Conservation (phyloP, 2,329 filamentous ascomycete species). For the Hypoxylon sp. region DNA sequence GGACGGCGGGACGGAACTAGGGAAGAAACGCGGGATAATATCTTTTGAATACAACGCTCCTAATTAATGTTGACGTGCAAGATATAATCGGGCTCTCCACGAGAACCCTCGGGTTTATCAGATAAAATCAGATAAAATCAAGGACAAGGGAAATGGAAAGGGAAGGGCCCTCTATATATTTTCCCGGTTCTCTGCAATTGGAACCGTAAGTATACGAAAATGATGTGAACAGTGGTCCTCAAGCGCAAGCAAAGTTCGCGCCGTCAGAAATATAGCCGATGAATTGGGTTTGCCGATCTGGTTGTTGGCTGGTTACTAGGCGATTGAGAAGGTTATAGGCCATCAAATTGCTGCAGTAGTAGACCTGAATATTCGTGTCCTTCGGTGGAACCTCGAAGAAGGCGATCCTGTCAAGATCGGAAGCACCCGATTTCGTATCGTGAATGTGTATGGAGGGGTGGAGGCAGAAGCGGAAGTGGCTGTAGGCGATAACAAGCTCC, state of each 20-base stretch:
- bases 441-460: slow-evolving; percentile 12
- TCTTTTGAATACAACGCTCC: slow-evolving; percentile 30
- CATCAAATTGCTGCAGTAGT: slow-evolving; percentile 23
- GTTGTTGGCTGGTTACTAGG: slow-evolving; percentile 15
- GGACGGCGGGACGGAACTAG: slow-evolving; percentile 3
- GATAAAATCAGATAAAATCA: slow-evolving; percentile 4
- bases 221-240: slow-evolving; percentile 28
- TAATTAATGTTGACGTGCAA: slow-evolving; percentile 23
- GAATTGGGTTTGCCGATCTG: slow-evolving; percentile 37
- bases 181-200: slow-evolving; percentile 27
- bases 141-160: slow-evolving; percentile 2
- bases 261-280: slow-evolving; percentile 38
- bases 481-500: slow-evolving; percentile 16
- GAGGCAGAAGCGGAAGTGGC: slow-evolving; percentile 14
- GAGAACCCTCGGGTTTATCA: slow-evolving; percentile 26
- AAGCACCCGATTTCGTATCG: slow-evolving; percentile 36
- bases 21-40: slow-evolving; percentile 29
- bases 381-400: slow-evolving; percentile 26
- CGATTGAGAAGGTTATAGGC: slow-evolving; percentile 25
- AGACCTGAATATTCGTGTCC: slow-evolving; percentile 22
- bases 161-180: slow-evolving; percentile 28
- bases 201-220: slow-evolving; percentile 29
- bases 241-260: slow-evolving; percentile 22
- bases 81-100: slow-evolving; percentile 13
- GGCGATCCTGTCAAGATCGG: slow-evolving; percentile 26